Base-by-base conservation (phyloP, 2,329 filamentous ascomycete species). In the Neofusicoccum sp. region DNA sequence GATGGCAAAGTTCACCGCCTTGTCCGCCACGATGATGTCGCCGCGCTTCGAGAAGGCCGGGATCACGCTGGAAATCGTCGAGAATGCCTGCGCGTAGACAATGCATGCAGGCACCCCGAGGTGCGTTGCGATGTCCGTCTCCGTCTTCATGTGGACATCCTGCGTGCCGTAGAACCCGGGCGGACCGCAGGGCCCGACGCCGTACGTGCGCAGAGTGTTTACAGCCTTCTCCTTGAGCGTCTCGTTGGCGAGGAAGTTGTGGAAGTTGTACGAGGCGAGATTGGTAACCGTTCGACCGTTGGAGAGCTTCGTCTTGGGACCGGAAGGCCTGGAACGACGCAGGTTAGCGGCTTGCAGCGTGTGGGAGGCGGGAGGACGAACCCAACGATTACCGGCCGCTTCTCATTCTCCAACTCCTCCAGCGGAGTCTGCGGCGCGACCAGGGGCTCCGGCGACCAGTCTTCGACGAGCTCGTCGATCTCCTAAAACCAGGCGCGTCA, bases 161-260 rank as follows among this genome's bases (percentile, higher is more conserved):
- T 98, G 93, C 33, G 92, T 99, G 65, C 93, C 95, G 78, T 99
- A 99, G 79, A 99, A 99, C 65, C 96, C 93, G 5, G 95, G 95
- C 16, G 95, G 95, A 20, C 95, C 95, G 73, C 95, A 99, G 61
- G 95, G 93, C 7, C 95, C 96, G 41, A 99, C 96, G 61, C 95
- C 95, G 69, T 99, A 99, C 20, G 90, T 96, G 63, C 93, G 90
- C 40, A 99, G 84, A 0, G 93, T 96, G 74, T 93, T 89, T 64
- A 99, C 92, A 1, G 93, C 95, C 75, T 96, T 96, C 68, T 97
- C 92, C 71, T 96, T 96, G 69, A 99, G 87, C 36, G 88, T 85
- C 64, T 98, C 93, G 73, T 96, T 97, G 58, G 86, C 86, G 65
- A 96, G 91, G 75, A 99, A 92, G 79, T 99, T 98, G 82, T 96